These are phyloP conservation scores for Toxicodendron radicans DNA, from an alignment of 345 rosid genomes.

Conservation along the genomic window DNA sequence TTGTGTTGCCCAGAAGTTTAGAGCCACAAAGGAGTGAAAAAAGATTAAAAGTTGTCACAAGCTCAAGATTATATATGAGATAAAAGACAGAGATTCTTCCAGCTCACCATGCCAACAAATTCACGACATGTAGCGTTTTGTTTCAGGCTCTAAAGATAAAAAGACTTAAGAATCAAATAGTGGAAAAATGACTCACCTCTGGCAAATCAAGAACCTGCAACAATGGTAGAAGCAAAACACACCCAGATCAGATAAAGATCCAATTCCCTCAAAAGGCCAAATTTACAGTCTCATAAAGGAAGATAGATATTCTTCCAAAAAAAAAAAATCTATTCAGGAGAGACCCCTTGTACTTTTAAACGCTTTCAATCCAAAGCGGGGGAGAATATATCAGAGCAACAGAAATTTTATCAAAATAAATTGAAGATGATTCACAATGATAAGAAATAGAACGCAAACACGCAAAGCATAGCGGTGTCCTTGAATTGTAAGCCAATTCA, in stretches of 20 bases:
- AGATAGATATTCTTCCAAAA: conserved; percentile 4
- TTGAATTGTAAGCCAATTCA: conserved; percentile 43
- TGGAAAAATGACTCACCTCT: conserved; percentile 47
- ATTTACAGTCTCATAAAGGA: conserved; percentile 21
- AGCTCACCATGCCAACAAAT: conserved; percentile 35
- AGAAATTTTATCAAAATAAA: neutral
- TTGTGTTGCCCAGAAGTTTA: conserved; percentile 26
- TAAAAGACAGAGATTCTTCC: conserved; percentile 29
- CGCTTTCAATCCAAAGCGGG: conserved; percentile 22
- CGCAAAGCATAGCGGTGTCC: conserved; percentile 29
- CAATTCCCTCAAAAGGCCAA: conserved; percentile 35
- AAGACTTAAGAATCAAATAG: conserved; percentile 28
- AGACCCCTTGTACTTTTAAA: conserved; percentile 21
- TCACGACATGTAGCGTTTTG: conserved; percentile 28
- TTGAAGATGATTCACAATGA: conserved; percentile 4
- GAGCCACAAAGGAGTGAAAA: conserved; percentile 23
- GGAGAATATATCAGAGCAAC: conserved; percentile 17
- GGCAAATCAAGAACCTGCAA: conserved; percentile 29
- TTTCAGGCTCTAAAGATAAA: conserved; percentile 24
- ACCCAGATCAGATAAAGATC: conserved; percentile 64
- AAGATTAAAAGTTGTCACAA: conserved; percentile 19
- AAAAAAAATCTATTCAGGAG: conserved; percentile 20
- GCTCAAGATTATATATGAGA: conserved; percentile 17
- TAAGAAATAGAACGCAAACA: conserved; percentile 28
- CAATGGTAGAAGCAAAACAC: conserved; percentile 34